phyloP scores from a whole-genome alignment of 495 filamentous ascomycete species.

The Trichoderma reesei region DNA sequence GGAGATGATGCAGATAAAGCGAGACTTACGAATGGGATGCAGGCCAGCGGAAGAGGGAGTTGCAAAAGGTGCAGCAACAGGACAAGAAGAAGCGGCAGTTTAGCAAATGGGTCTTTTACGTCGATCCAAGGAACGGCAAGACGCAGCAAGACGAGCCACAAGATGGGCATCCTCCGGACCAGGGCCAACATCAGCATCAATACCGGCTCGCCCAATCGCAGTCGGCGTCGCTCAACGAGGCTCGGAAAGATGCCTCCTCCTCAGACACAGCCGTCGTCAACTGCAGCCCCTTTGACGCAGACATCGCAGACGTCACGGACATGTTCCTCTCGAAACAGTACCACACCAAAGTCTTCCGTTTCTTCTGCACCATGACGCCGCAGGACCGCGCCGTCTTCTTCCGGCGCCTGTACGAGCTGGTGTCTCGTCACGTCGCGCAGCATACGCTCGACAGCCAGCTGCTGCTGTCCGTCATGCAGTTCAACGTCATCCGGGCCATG shows the following conservation, averaged over 20 bases:
- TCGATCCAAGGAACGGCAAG: background rate
- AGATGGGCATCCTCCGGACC: background rate
- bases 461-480: slow-evolving; percentile 4
- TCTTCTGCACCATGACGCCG: background rate
- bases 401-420: background rate
- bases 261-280: background rate
- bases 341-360: background rate
- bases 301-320: background rate
- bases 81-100: background rate
- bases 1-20: too few relatives aligned
- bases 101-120: slow-evolving; percentile 1
- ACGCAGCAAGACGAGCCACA: background rate
- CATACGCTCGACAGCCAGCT: background rate
- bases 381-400: background rate
- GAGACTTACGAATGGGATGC: background rate
- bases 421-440: background rate
- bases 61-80: background rate
- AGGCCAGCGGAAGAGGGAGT: background rate
- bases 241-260: too few relatives aligned
- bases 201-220: too few relatives aligned
- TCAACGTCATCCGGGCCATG: background rate
- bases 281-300: background rate
- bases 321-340: background rate
- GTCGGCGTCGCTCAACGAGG: too few relatives aligned
- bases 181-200: background rate